phyloP scores from a whole-genome alignment of 441 rosid genomes.

The Corymbia citriodora region DNA sequence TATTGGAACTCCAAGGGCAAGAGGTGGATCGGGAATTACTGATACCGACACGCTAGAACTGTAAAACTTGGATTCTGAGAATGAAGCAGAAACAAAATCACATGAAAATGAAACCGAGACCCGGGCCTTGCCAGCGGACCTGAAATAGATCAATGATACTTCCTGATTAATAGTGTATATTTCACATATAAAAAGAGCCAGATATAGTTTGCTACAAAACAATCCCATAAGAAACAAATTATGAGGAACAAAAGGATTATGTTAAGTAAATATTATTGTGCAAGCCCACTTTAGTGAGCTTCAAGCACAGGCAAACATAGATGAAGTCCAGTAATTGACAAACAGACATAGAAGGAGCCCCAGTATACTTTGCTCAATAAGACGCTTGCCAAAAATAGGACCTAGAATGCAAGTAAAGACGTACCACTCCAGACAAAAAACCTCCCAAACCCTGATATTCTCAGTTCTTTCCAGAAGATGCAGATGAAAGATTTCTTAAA shows the following conservation, averaged over 20 bases:
- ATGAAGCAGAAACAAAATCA: slow-evolving; percentile 63
- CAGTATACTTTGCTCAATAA: background rate
- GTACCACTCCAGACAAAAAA: background rate
- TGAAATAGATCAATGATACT: slow-evolving; percentile 30
- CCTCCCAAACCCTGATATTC: background rate
- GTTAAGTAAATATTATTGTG: background rate
- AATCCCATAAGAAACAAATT: background rate
- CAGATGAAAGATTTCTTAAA: background rate
- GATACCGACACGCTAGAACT: slow-evolving; percentile 48
- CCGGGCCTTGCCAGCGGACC: slow-evolving; percentile 74
- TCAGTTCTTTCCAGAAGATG: background rate
- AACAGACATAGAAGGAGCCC: background rate
- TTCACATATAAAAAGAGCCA: background rate
- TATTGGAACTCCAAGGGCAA: slow-evolving; percentile 79
- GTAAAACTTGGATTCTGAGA: slow-evolving; percentile 60
- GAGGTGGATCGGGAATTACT: slow-evolving; percentile 87
- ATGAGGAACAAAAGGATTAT: background rate
- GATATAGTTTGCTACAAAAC: background rate
- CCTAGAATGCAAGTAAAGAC: background rate
- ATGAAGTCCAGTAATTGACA: background rate
- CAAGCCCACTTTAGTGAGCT: background rate
- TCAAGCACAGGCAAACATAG: background rate
- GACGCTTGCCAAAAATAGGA: background rate
- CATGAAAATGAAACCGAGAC: slow-evolving; percentile 73
- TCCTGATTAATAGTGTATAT: slow-evolving; percentile 13